A percentile compares a stretch with the other conserved stretches of the same genome.
Conservation (phyloP, 1,284 basidiomycete species). For the Papiliotrema nemorosa region DNA sequence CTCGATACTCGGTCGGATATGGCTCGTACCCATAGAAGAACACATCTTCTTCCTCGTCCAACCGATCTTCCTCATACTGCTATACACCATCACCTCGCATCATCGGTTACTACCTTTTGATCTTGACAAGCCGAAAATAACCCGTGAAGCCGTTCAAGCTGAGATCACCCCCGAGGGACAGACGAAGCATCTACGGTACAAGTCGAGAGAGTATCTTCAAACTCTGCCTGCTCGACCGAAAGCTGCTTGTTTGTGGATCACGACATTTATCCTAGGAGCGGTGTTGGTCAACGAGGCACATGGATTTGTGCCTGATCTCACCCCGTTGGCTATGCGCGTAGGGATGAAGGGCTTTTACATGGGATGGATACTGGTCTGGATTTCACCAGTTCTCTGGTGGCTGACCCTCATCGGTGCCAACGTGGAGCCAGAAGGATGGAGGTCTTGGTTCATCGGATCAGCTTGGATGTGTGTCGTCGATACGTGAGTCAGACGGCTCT, state of each 20-base stretch:
- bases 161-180: background rate
- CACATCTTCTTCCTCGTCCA: conserved; percentile 44
- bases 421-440: conserved; percentile 10
- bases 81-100: conserved; percentile 28
- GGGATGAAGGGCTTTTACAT: conserved; percentile 31
- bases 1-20: conserved; percentile 30
- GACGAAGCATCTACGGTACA: background rate
- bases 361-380: conserved; percentile 39
- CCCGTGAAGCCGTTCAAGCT: background rate
- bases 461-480: conserved; percentile 33
- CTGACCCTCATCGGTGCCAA: conserved; percentile 32
- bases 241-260: conserved; percentile 20
- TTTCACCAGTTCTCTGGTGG: conserved; percentile 30
- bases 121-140: background rate
- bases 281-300: conserved; percentile 23
- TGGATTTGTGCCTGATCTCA: background rate
- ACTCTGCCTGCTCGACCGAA: conserved; percentile 29
- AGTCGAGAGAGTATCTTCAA: conserved; percentile 11
- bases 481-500: conserved; percentile 25
- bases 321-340: conserved; percentile 4
- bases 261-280: conserved; percentile 11
- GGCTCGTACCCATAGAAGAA: conserved; percentile 39
- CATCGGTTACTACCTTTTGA: conserved; percentile 26
- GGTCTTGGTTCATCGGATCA: conserved; percentile 18
- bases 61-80: conserved; percentile 30